A percentile compares a stretch with the other conserved stretches of the same genome.
These are phyloP conservation scores for Hordeum marinum DNA, from an alignment of 176 grass and related monocot genomes.

Conservation along the genomic window DNA sequence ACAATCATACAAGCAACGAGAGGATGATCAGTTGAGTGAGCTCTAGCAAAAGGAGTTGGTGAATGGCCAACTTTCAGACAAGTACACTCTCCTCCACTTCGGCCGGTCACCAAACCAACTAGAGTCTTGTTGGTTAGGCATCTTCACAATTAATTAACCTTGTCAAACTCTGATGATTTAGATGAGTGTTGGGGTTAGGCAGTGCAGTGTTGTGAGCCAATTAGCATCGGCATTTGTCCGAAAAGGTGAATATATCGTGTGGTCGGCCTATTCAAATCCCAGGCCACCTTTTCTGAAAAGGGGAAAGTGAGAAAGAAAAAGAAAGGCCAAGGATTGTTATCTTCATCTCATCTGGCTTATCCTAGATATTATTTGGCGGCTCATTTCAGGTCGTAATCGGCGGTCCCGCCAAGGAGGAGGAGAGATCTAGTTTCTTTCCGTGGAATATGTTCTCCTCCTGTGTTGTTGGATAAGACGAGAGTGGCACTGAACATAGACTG, in stretches of 20 bases:
- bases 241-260: slow-evolving; percentile 3
- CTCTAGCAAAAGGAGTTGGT: slow-evolving; percentile 6
- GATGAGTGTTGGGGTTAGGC: not conserved
- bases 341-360: not conserved
- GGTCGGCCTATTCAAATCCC: slow-evolving; percentile 29
- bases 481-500: not conserved
- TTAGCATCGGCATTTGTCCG: not conserved
- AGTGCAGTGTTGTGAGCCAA: not conserved
- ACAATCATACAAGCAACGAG: not conserved
- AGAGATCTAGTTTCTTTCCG: slow-evolving; percentile 20
- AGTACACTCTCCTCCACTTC: not conserved
- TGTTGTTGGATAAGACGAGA: slow-evolving; percentile 34
- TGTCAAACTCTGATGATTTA: not conserved
- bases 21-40: not conserved
- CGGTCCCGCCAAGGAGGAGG: not conserved
- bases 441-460: slow-evolving; percentile 21
- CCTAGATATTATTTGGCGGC: not conserved
- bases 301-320: slow-evolving; percentile 7
- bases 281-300: slow-evolving; percentile 16
- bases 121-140: slow-evolving; percentile 8
- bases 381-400: slow-evolving; percentile 26
- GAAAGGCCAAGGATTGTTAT: slow-evolving; percentile 29
- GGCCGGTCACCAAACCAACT: not conserved
- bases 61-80: not conserved
- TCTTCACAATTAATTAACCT: not conserved